Percentiles rank a stretch among this genome's conserved stretches.
These are phyloP conservation scores for Phaeotremella skinneri DNA, from an alignment of 768 basidiomycete genomes.

Conservation along the genomic window DNA sequence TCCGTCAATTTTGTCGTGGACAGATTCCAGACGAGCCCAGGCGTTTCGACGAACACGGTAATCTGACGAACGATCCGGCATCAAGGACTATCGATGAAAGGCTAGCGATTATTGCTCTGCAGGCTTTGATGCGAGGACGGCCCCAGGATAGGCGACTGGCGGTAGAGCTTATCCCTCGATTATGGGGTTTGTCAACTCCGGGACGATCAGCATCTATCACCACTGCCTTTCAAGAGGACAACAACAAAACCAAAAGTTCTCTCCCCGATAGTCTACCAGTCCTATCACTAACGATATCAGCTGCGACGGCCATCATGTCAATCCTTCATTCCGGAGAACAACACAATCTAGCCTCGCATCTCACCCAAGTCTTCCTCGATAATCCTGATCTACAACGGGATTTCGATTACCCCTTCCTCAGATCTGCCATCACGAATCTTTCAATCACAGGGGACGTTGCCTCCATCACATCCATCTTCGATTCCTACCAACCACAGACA, in stretches of 20 bases:
- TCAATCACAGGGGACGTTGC: slow-evolving; percentile 28
- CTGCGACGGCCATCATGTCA: slow-evolving; percentile 34
- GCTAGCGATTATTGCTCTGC: slow-evolving; percentile 18
- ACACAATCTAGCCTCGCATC: slow-evolving; percentile 28
- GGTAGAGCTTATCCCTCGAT: slow-evolving; percentile 14
- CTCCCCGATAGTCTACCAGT: slow-evolving; percentile 20
- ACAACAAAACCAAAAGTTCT: slow-evolving; percentile 6
- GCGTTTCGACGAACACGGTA: neutral
- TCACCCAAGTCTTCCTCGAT: slow-evolving; percentile 28
- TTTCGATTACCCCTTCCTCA: slow-evolving; percentile 24
- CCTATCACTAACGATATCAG: slow-evolving; percentile 22
- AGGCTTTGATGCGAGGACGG: slow-evolving; percentile 13
- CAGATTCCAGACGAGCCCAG: neutral
- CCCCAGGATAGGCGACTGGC: slow-evolving; percentile 24
- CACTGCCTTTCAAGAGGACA: slow-evolving; percentile 5
- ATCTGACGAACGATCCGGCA: neutral
- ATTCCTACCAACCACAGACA: slow-evolving; percentile 23
- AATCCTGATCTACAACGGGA: slow-evolving; percentile 5
- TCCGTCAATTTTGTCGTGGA: slow-evolving; percentile 13
- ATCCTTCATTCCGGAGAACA: slow-evolving; percentile 18
- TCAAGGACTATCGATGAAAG: slow-evolving; percentile 19
- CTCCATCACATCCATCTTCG: slow-evolving; percentile 26
- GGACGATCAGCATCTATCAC: slow-evolving; percentile 10
- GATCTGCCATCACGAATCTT: slow-evolving; percentile 21
- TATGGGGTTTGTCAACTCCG: slow-evolving; percentile 28